Evolutionary conservation across 768 basidiomycete genomes (phyloP).

Genomic region (Amanita polypyramis): DNA sequence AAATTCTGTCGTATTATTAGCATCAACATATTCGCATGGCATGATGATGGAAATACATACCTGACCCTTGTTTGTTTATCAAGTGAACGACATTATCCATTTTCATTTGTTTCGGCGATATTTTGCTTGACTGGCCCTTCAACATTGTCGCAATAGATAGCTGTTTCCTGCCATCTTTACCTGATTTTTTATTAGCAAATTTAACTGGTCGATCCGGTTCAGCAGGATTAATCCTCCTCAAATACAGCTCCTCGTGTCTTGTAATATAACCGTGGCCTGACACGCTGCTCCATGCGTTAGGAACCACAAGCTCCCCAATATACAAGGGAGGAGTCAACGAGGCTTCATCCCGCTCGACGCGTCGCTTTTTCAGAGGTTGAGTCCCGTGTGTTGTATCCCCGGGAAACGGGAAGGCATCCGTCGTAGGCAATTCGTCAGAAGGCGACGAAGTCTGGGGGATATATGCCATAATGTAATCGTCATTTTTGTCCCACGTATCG

Average conservation of each 20-base stretch:
- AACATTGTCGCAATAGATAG: slow-evolving; percentile 57
- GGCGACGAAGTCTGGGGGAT: neutral
- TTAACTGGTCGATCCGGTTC: slow-evolving; percentile 21
- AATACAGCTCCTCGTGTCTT: slow-evolving; percentile 43
- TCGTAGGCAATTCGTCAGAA: neutral
- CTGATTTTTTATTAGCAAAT: slow-evolving; percentile 25
- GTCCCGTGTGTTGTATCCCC: neutral
- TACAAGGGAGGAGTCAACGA: slow-evolving; percentile 27
- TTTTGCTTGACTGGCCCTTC: slow-evolving; percentile 40
- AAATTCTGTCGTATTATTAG: slow-evolving; percentile 42
- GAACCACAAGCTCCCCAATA: slow-evolving; percentile 57
- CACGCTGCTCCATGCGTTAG: slow-evolving; percentile 72
- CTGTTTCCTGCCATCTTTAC: slow-evolving; percentile 46
- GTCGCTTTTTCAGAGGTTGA: neutral
- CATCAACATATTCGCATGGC: neutral
- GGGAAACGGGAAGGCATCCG: neutral
- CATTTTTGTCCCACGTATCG: slow-evolving; percentile 11
- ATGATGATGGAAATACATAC: slow-evolving; percentile 25
- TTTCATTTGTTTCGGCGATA: slow-evolving; percentile 39
- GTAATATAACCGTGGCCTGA: slow-evolving; percentile 65
- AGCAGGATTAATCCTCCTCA: slow-evolving; percentile 44
- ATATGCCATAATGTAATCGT: slow-evolving; percentile 5
- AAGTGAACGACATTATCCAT: slow-evolving; percentile 57
- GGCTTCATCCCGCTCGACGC: neutral
- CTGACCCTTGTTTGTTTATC: slow-evolving; percentile 48